These are phyloP conservation scores for Chytriomyces confervae DNA, from an alignment of 192 early-diverging fungal species.

Conservation along the genomic window DNA sequence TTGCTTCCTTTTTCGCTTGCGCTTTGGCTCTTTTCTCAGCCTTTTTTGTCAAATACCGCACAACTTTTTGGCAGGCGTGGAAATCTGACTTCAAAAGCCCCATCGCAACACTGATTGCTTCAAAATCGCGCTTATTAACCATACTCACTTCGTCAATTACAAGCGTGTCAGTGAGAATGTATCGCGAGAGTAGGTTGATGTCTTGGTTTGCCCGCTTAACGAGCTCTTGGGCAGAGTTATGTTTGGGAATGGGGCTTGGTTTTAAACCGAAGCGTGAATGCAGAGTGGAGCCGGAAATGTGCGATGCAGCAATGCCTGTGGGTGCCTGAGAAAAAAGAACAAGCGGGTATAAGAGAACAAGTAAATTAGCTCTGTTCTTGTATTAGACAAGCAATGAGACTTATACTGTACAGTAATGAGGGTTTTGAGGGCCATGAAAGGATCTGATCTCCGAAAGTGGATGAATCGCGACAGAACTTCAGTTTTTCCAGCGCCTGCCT, in stretches of 20 bases:
- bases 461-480: slow-evolving; percentile 48
- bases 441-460: not conserved
- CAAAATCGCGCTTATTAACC: slow-evolving; percentile 45
- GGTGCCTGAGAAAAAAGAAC: slow-evolving; percentile 43
- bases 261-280: slow-evolving; percentile 42
- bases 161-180: slow-evolving; percentile 39
- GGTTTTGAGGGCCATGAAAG: slow-evolving; percentile 15
- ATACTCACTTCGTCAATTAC: slow-evolving; percentile 59
- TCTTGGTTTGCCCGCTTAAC: not conserved
- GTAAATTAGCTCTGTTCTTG: not conserved
- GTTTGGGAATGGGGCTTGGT: slow-evolving; percentile 1
- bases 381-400: slow-evolving; percentile 4
- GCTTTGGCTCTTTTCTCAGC: not conserved
- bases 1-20: not conserved
- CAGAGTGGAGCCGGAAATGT: slow-evolving; percentile 51
- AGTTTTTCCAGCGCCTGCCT: slow-evolving; percentile 58
- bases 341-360: not conserved
- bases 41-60: not conserved
- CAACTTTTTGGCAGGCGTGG: not conserved
- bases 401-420: slow-evolving; percentile 45
- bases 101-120: slow-evolving; percentile 33
- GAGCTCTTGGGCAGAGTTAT: slow-evolving; percentile 14
- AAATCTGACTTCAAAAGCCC: not conserved
- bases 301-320: slow-evolving; percentile 54
- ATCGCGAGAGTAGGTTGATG: slow-evolving; percentile 26